Base-by-base conservation (phyloP, 2,329 filamentous ascomycete species). In the Colletotrichum tofieldiae region DNA sequence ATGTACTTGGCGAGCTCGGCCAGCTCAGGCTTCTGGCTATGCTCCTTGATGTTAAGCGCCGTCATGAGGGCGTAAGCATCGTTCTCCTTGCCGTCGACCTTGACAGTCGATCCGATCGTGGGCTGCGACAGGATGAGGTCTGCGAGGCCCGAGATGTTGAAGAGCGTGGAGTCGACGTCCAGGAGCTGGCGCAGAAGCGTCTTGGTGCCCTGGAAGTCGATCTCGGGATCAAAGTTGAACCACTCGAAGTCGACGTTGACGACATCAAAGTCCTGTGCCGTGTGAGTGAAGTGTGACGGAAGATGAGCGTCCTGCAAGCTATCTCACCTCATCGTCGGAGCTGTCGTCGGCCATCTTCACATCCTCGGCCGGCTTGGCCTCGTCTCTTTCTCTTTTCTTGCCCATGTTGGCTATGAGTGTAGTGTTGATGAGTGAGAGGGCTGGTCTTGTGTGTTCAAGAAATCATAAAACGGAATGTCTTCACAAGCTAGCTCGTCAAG, bases 191-290 rank as follows among this genome's bases (percentile, higher is more conserved):
- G 93, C 72, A 98, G 84, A 9, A 99, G 90, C 12, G 91, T 93
- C 82, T 98, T 98, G 77, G 97, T 90, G 71, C 96, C 96, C 83
- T 98, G 96, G 83, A 98, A 98, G 83, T 99, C 96, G 77, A 97
- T 89, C 9, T 93, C 91, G 2, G 93, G 88, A 77, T 96, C 93
- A 74, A 96, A 97, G 84, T 98, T 97, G 86, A 98, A 99, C 93
- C 95, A 98, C 85, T 99, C 96, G 79, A 99, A 99, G 76, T 98
- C 96, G 70, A 98, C 95, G 80, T 98, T 93, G 75, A 99, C 91
- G 81, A 96, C 93, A 80, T 98, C 93, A 79, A 95, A 93, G 78
- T 98, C 94, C 94, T 97, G 66, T 26, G 3, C n/a, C 41, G 7
- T 45, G 35, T 7, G 47, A 67, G 73, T 71, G 62, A 49, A 76